phyloP scores from a whole-genome alignment of 1,284 basidiomycete genomes.

The Porogramme epimiltina region DNA sequence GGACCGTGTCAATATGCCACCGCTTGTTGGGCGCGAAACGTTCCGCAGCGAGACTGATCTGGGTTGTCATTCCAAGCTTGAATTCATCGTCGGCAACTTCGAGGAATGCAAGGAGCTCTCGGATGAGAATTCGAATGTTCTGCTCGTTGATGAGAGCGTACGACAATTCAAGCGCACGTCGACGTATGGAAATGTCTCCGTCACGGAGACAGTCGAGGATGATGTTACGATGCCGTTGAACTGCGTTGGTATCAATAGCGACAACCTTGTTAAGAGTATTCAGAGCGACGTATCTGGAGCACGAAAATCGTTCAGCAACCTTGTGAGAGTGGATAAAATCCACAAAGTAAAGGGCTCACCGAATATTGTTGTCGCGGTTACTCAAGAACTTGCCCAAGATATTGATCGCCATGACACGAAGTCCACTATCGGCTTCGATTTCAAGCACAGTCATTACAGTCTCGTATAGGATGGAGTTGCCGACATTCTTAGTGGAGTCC shows the following conservation, averaged over 20 bases:
- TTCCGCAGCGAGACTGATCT: constrained; percentile 96
- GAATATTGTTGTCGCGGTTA: constrained; percentile 98
- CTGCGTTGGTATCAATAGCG: constrained; percentile 96
- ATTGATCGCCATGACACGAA: constrained; percentile 99
- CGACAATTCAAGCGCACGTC: constrained; percentile 94
- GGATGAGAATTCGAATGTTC: constrained; percentile 91
- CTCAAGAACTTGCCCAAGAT: constrained; percentile 98
- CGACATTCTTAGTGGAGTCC: constrained; percentile 97
- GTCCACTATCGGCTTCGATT: constrained; percentile 94
- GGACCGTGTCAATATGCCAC: constrained; percentile 99
- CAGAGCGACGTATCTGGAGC: constrained; percentile 88
- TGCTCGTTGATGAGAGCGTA: constrained; percentile 97
- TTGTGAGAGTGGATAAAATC: not conserved
- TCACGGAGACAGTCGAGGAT: constrained; percentile 98
- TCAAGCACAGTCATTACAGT: constrained; percentile 97
- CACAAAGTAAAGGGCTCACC: constrained; percentile 55
- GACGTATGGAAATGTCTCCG: constrained; percentile 97
- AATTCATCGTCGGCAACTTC: constrained; percentile 99
- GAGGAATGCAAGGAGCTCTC: constrained; percentile 94
- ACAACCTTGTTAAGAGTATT: constrained; percentile 99
- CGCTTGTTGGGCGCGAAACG: constrained; percentile 96
- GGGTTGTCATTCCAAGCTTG: constrained; percentile 97
- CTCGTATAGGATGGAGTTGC: constrained; percentile 98
- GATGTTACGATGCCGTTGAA: constrained; percentile 96
- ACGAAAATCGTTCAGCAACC: not conserved